Percentiles rank a stretch among this genome's conserved stretches.
These are phyloP conservation scores for Mentha longifolia DNA, from an alignment of 257 asterid genomes.

Conservation along the genomic window DNA sequence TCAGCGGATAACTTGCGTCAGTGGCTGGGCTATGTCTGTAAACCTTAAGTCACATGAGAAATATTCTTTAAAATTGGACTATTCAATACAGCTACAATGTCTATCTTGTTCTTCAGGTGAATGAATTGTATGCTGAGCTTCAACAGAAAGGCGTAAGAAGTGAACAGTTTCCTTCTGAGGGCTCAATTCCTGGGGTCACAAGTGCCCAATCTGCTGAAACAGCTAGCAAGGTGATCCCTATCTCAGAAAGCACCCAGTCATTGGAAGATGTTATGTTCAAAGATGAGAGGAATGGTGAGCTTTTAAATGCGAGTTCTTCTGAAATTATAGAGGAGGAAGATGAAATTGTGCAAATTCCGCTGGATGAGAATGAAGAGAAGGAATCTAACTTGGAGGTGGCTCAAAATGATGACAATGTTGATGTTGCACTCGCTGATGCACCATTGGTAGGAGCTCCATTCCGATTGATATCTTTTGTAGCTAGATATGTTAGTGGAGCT, in stretches of 20 bases:
- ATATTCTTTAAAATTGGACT: constrained; percentile 3
- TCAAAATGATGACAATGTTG: constrained; percentile 42
- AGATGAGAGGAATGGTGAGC: constrained; percentile 41
- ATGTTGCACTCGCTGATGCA: constrained; percentile 65
- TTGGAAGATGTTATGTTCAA: constrained; percentile 40
- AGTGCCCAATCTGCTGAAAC: constrained; percentile 43
- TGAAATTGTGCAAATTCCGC: constrained; percentile 78
- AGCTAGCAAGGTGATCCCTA: constrained; percentile 36
- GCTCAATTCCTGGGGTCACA: constrained; percentile 34
- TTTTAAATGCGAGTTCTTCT: constrained; percentile 41
- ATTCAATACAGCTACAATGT: constrained; percentile 20
- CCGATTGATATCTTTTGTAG: constrained; percentile 87
- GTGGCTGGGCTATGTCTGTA: constrained; percentile 8
- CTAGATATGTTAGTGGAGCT: constrained; percentile 96
- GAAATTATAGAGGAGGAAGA: constrained; percentile 57
- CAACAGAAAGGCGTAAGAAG: constrained; percentile 42
- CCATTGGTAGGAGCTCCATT: constrained; percentile 97
- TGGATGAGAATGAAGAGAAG: constrained; percentile 56
- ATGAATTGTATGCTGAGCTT: constrained; percentile 56
- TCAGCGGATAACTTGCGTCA: background rate
- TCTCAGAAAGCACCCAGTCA: constrained; percentile 45
- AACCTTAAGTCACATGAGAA: background rate
- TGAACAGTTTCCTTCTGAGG: constrained; percentile 36
- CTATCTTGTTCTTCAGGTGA: constrained; percentile 54
- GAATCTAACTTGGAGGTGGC: constrained; percentile 36